phyloP scores from a whole-genome alignment of 495 filamentous ascomycete species.

The Neurospora tetrasperma region DNA sequence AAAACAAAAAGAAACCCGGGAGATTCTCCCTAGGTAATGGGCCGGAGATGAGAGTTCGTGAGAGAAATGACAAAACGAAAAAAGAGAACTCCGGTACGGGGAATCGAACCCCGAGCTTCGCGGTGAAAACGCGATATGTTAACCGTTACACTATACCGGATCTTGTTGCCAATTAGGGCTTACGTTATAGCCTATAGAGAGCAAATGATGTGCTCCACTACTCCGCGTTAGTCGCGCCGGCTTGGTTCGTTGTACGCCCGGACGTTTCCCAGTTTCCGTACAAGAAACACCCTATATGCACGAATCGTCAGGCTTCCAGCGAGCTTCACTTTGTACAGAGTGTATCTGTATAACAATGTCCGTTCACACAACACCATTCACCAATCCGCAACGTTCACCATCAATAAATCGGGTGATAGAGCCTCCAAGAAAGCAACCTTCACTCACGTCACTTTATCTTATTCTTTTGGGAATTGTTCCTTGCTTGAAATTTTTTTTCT shows the following conservation, averaged over 20 bases:
- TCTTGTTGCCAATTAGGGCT: not conserved
- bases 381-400: not conserved
- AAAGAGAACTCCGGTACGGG: constrained; percentile 32
- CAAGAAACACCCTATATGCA: not conserved
- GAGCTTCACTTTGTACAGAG: not conserved
- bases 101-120: constrained; percentile 43
- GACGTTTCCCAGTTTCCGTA: not conserved
- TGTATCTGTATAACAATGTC: not conserved
- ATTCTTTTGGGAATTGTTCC: too few species aligned
- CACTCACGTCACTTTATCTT: too few species aligned
- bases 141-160: constrained; percentile 40
- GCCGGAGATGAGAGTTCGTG: too few species aligned
- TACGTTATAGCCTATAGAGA: not conserved
- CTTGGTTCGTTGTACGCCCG: not conserved
- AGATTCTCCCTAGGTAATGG: too few species aligned
- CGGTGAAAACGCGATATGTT: constrained; percentile 43
- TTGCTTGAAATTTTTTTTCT: too few species aligned
- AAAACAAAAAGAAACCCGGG: not conserved
- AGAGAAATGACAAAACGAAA: not conserved
- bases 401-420: not conserved
- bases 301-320: not conserved
- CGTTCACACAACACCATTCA: not conserved
- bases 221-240: not conserved
- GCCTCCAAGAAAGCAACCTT: not conserved
- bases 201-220: not conserved